Percentiles rank a stretch among this genome's conserved stretches.
Evolutionary conservation across 768 basidiomycete genomes (phyloP).

Genomic region (Lentinula edodes): DNA sequence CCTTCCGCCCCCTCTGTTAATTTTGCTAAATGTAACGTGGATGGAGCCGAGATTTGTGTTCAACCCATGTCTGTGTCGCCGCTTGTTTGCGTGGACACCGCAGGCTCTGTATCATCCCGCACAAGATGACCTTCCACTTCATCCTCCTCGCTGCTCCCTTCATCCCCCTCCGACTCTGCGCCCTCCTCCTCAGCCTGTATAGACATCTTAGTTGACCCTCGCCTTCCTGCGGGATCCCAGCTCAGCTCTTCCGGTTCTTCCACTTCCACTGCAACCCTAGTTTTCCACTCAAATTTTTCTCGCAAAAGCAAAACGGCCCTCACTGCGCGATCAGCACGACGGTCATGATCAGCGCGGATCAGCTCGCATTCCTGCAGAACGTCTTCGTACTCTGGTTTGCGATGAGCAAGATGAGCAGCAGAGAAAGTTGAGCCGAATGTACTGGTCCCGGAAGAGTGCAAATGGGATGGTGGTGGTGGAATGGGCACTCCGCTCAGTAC

Average conservation of each 20-base stretch:
- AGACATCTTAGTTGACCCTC: background rate
- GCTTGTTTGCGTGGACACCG: background rate
- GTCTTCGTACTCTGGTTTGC: constrained; percentile 53
- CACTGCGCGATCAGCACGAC: constrained; percentile 71
- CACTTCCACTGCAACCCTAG: constrained; percentile 71
- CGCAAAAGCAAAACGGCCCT: constrained; percentile 71
- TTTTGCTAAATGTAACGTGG: no score
- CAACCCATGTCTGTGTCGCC: constrained; percentile 3
- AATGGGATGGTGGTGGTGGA: constrained; percentile 12
- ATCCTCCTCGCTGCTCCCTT: constrained; percentile 32
- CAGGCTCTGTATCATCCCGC: constrained; percentile 25
- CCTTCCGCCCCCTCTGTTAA: no score
- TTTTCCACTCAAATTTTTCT: constrained; percentile 81
- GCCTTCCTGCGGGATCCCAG: constrained; percentile 47
- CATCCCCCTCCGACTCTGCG: constrained; percentile 11
- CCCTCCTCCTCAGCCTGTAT: constrained; percentile 10
- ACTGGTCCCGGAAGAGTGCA: constrained; percentile 24
- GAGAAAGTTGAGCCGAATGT: constrained; percentile 11
- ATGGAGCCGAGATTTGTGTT: no score
- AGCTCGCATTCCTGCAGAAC: constrained; percentile 62
- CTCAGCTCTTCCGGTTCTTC: constrained; percentile 77
- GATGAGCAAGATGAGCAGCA: constrained; percentile 8
- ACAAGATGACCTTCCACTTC: constrained; percentile 29
- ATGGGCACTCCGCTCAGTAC: constrained; percentile 33
- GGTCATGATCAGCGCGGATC: constrained; percentile 68